phyloP scores from a whole-genome alignment of 2,329 filamentous ascomycete species.

The Beauveria brongniartii region DNA sequence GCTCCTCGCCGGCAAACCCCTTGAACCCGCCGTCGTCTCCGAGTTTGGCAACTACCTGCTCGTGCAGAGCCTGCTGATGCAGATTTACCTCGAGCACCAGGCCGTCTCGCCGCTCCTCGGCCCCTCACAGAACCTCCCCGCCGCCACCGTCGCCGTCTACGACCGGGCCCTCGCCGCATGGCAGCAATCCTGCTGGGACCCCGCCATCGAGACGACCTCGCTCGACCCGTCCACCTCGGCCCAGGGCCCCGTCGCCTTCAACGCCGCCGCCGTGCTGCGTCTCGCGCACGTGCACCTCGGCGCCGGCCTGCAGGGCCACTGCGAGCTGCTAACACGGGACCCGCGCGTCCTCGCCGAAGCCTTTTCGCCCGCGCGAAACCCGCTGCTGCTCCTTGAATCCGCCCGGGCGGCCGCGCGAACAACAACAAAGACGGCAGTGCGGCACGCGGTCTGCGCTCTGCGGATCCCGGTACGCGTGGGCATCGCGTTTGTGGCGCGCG shows the following conservation, averaged over 20 bases:
- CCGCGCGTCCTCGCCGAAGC: constrained; percentile 24
- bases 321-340: constrained; percentile 38
- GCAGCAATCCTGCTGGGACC: constrained; percentile 42
- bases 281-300: constrained; percentile 23
- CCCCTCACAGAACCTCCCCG: constrained; percentile 1
- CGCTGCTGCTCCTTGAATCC: constrained; percentile 15
- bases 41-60: constrained; percentile 46
- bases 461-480: constrained; percentile 46
- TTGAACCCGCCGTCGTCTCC: constrained; percentile 26
- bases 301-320: constrained; percentile 19
- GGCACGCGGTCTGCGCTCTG: constrained; percentile 46
- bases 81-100: constrained; percentile 40
- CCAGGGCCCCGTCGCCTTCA: constrained; percentile 45
- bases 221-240: constrained; percentile 42
- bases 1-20: constrained; percentile 19
- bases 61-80: constrained; percentile 45
- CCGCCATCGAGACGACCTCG: constrained; percentile 39
- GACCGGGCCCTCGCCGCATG: constrained; percentile 35
- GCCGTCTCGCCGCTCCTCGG: neutral
- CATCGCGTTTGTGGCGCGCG: constrained; percentile 43
- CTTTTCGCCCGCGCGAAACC: too few species aligned
- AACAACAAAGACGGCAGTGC: constrained; percentile 35
- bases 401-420: constrained; percentile 33
- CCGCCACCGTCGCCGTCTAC: constrained; percentile 4
- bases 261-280: constrained; percentile 19